These are phyloP conservation scores for Phytophthora hybrid DNA, from an alignment of 352 stramenopile genomes.

Conservation along the genomic window DNA sequence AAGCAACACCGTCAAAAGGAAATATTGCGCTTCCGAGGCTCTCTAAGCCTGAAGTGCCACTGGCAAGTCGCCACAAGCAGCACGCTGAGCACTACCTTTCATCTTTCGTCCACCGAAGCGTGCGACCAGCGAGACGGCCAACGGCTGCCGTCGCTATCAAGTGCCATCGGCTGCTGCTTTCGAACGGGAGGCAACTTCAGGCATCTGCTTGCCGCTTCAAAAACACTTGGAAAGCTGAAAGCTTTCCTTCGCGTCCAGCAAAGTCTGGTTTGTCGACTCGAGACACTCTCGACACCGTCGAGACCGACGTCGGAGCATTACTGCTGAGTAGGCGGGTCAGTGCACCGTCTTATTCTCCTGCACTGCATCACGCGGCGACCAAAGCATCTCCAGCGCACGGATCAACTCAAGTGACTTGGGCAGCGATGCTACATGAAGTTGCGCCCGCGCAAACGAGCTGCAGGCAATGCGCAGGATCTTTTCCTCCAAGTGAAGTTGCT, in stretches of 20 bases:
- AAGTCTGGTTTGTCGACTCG: neutral
- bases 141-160: conserved; percentile 6
- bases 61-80: neutral
- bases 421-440: too few species aligned
- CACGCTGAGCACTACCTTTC: neutral
- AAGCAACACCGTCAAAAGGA: neutral
- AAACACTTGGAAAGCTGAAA: too few species aligned
- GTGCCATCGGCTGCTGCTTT: neutral
- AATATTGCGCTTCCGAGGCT: conserved; percentile 2
- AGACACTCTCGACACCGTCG: neutral
- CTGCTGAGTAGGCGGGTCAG: neutral
- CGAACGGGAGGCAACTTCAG: neutral
- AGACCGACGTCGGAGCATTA: neutral
- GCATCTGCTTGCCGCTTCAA: neutral
- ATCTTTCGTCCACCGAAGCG: conserved; percentile 18
- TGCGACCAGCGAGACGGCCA: conserved; percentile 34
- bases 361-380: too few species aligned
- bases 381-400: too few species aligned
- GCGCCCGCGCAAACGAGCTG: neutral
- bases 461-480: neutral
- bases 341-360: neutral
- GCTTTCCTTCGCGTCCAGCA: neutral
- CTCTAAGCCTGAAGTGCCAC: neutral
- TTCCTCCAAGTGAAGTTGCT: neutral
- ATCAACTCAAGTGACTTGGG: too few species aligned